Evolutionary conservation across 1,284 basidiomycete species (phyloP).

Genomic region (Porogramme epimiltina): DNA sequence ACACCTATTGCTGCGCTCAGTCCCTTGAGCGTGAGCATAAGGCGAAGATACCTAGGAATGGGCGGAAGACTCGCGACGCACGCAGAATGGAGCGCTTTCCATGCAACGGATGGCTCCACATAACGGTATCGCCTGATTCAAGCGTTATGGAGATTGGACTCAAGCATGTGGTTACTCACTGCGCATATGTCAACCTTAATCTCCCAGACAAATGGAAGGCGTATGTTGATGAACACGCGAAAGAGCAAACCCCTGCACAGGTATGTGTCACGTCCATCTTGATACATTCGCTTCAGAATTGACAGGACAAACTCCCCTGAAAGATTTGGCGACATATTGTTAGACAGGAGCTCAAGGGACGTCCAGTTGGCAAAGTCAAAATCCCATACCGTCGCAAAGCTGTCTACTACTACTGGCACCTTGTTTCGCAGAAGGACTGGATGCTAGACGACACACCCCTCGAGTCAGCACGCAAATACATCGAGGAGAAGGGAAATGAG

Average conservation of each 20-base stretch:
- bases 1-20: background rate
- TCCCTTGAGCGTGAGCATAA: background rate
- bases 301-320: too few species aligned
- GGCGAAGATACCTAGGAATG: background rate
- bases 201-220: conserved; percentile 4
- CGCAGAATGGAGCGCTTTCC: background rate
- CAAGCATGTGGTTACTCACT: background rate
- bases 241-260: background rate
- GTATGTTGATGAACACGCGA: background rate
- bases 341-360: background rate
- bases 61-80: background rate
- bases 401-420: too few species aligned
- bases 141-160: background rate
- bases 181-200: background rate
- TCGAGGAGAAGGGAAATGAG: too few species aligned
- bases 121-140: background rate
- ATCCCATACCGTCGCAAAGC: background rate
- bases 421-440: too few species aligned
- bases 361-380: background rate
- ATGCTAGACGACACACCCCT: too few species aligned
- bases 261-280: background rate
- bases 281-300: background rate
- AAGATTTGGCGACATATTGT: conserved; percentile 8
- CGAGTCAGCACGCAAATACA: too few species aligned
- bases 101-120: conserved; percentile 1